phyloP scores from a whole-genome alignment of 148 eudicot species.

The Limonium bicolor region DNA sequence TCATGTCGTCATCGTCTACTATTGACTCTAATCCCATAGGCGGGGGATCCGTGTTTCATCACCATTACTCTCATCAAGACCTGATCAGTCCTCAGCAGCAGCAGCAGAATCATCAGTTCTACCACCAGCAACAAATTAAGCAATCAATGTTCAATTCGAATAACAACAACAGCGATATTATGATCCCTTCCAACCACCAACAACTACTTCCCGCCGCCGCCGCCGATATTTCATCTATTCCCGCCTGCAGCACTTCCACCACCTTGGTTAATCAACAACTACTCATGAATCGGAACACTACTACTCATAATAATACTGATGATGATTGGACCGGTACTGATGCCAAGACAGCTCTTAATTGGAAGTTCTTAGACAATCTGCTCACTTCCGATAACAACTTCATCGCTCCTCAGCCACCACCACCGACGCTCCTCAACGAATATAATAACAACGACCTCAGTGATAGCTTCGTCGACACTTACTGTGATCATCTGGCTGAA shows the following conservation, averaged over 20 bases:
- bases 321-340: neutral
- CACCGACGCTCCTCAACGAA: no score
- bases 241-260: no score
- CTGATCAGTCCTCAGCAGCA: neutral
- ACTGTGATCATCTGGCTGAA: no score
- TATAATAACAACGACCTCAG: no score
- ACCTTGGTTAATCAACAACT: neutral
- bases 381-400: neutral
- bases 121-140: neutral
- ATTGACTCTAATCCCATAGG: no score
- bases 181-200: neutral
- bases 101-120: neutral
- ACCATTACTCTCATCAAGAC: neutral
- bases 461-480: no score
- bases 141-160: neutral
- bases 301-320: neutral
- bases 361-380: slow-evolving; percentile 2
- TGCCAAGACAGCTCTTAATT: neutral
- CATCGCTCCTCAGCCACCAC: neutral
- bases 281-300: neutral
- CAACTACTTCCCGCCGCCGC: no score
- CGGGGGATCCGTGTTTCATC: no score
- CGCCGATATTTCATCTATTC: no score
- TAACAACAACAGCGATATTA: neutral
- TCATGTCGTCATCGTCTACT: no score